Base-by-base conservation (phyloP, 495 filamentous ascomycete genomes). In the Penicillium cinerascens region DNA sequence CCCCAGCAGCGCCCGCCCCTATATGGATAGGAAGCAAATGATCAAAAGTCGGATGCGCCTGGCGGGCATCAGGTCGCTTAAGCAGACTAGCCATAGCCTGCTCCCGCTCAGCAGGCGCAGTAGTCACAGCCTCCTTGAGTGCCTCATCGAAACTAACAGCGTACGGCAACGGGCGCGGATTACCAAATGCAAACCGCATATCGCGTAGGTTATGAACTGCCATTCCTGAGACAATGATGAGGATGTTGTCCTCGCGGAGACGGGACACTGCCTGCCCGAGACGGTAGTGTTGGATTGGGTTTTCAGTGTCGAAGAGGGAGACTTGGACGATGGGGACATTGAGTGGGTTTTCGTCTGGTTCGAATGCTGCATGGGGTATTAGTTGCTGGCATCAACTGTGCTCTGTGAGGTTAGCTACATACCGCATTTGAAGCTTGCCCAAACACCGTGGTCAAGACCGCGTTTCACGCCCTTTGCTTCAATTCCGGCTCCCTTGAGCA, bases 181-280 rank as follows among this genome's bases (percentile, higher is more conserved):
- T 67, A 5, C 69, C 76, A 45, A 63, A 69, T 1, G 75, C 63
- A 43, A 71, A 71, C 10, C 74, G 73, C 53, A 86, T 20, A 57
- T 91, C 88, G n/a, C 83, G 77, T 35, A 92, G 75, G 63, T 93
- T 93, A 61, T 93, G 90, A 20, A 91, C 91, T 1, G 86, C 86
- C 89, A 92, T 92, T n/a, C 91, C 89, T 0, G 87, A 85, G 17
- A 81, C 79, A 39, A 95, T 83, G 42, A 95, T 83, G 27, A 88
- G 72, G 43, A 93, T 78, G 41, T 81, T 81, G 53, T 91, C 82
- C 33, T 87, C 83, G 22, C 90, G 84, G 5, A 95, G 82, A 20
- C 68, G 56, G 2, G 81, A 64, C 4, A 95, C 72, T 10, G 88
- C 88, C 54, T 82, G 73, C 0, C 90, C 90, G 4, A 93, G 79